Percentiles rank a stretch among this genome's conserved stretches.
These are phyloP conservation scores for Eutrema yunnanense DNA, from an alignment of 345 rosid species.

Conservation along the genomic window DNA sequence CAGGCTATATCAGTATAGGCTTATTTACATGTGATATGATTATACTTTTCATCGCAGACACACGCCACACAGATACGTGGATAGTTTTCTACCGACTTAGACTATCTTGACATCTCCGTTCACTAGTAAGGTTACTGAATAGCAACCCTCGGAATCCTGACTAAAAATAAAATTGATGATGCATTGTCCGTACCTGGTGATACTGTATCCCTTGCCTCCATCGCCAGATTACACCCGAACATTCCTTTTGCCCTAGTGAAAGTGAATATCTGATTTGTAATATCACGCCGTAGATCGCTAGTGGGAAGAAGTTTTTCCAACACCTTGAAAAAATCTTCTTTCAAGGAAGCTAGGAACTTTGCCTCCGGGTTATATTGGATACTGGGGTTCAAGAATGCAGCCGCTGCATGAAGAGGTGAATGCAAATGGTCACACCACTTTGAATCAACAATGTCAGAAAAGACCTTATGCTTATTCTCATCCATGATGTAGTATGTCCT, in stretches of 20 bases:
- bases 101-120: not conserved
- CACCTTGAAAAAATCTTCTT: conserved; percentile 78
- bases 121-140: not conserved
- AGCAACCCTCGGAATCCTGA: not conserved
- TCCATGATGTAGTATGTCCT: conserved; percentile 89
- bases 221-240: conserved; percentile 76
- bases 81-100: not conserved
- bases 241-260: conserved; percentile 74
- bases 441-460: conserved; percentile 70
- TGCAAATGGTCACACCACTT: conserved; percentile 79
- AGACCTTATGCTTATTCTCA: conserved; percentile 71
- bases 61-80: not conserved
- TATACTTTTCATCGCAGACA: not conserved
- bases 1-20: not conserved
- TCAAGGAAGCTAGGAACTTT: conserved; percentile 61
- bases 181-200: conserved; percentile 54
- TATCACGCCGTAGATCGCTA: conserved; percentile 78
- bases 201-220: conserved; percentile 75
- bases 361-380: conserved; percentile 80
- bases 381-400: conserved; percentile 76
- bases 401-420: conserved; percentile 83
- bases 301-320: conserved; percentile 83
- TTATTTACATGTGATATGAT: not conserved
- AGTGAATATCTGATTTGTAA: conserved; percentile 66
- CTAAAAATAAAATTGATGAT: not conserved